phyloP scores from a whole-genome alignment of 2,329 filamentous ascomycete species.

The Anisogramma anomala region DNA sequence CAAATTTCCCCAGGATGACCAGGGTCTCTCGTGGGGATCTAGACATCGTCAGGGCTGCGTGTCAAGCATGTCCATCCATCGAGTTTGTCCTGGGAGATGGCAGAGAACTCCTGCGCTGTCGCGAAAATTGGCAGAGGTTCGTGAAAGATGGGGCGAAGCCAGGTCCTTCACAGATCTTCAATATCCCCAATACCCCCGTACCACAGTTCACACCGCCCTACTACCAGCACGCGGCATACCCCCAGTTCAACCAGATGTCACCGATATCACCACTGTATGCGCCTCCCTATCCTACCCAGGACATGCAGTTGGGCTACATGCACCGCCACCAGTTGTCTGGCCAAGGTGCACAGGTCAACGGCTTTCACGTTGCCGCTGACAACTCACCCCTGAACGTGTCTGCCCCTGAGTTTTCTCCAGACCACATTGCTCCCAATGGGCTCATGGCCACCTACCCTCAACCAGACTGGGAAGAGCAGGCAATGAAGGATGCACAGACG shows the following conservation, averaged over 20 bases:
- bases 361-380: constrained; percentile 24
- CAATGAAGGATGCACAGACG: constrained; percentile 23
- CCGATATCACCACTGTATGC: constrained; percentile 11
- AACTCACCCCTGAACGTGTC: constrained; percentile 49
- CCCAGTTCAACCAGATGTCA: constrained; percentile 19
- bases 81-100: constrained; percentile 69
- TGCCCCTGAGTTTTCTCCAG: constrained; percentile 50
- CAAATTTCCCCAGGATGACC: constrained; percentile 77
- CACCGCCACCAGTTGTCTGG: constrained; percentile 21
- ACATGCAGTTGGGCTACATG: constrained; percentile 22
- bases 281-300: background rate
- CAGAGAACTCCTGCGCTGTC: constrained; percentile 63
- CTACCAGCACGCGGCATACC: constrained; percentile 19
- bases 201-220: constrained; percentile 18
- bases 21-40: constrained; percentile 54
- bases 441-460: background rate
- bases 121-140: constrained; percentile 69
- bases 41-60: constrained; percentile 63
- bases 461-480: constrained; percentile 2
- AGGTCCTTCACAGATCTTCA: constrained; percentile 39
- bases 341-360: constrained; percentile 29
- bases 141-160: constrained; percentile 54
- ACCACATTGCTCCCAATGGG: constrained; percentile 1
- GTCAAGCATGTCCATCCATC: constrained; percentile 57
- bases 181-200: constrained; percentile 18